Evolutionary conservation across 2,329 filamentous ascomycete genomes (phyloP).

Genomic region (Trichoderma sp.): DNA sequence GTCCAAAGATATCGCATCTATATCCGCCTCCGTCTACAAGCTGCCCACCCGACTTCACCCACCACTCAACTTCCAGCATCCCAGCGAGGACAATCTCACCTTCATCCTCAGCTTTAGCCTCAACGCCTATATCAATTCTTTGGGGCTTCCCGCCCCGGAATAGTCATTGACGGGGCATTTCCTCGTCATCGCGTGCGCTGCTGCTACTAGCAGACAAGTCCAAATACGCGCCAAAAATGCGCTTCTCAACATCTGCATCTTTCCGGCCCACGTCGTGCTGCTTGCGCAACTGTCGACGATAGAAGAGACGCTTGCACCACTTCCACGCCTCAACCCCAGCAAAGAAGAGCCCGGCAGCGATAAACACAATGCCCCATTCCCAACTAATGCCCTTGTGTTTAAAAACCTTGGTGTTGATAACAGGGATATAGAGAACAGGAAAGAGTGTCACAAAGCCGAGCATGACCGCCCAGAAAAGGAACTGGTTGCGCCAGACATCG

Average conservation of each 20-base stretch:
- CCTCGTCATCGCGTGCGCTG: neutral
- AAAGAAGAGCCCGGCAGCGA: constrained; percentile 56
- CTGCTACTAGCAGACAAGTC: neutral
- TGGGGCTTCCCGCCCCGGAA: neutral
- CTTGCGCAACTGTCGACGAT: neutral
- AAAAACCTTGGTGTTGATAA: constrained; percentile 51
- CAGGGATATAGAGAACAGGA: neutral
- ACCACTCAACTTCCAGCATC: neutral
- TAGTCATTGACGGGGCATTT: neutral
- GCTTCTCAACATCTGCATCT: neutral
- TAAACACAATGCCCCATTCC: constrained; percentile 61
- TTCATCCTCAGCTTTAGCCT: neutral
- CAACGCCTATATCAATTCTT: rapidly evolving
- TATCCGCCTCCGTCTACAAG: neutral
- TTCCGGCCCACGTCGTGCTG: neutral
- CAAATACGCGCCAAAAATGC: neutral
- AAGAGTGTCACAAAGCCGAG: constrained; percentile 39
- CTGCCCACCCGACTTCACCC: neutral
- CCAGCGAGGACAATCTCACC: neutral
- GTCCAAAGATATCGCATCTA: neutral
- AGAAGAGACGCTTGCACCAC: constrained; percentile 50
- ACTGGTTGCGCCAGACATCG: constrained; percentile 68
- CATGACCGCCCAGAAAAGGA: constrained; percentile 62
- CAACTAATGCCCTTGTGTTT: constrained; percentile 57
- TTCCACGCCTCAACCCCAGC: constrained; percentile 58